Evolutionary conservation across 2,329 filamentous ascomycete genomes (phyloP), one percentile per base, ranked within the genome.

Genomic region (Bipolaris bicolor): DNA sequence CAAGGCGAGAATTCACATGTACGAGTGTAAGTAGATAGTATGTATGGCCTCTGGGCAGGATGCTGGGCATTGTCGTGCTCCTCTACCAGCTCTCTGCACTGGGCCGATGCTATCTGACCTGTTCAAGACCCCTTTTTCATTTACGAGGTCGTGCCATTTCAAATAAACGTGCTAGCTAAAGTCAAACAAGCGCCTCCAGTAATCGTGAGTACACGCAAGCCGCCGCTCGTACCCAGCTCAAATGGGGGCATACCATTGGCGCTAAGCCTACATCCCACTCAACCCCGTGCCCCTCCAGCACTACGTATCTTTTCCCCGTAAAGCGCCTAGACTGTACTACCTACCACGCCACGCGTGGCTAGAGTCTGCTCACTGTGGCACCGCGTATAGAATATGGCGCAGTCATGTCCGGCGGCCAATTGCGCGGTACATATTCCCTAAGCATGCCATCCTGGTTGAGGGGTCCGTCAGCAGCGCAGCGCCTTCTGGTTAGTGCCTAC

Each of bases 161-260:
- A 49, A 22, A 13, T 36, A 26, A 13, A 20, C n/a, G 13, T 20
- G n/a, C 31, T 55, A 45, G 47, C 20, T 22, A 37, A 11, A 51
- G 33, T 39, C 34, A 22, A n/a, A 36, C 40, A 52, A 45, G 52
- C 52, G 40, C 39, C 15, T 45, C 41, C 36, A 10, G 31, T 53
- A 48, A 50, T 39, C 36, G 36, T 29, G 39, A 36, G 24, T 53
- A 57, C 54, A 48, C 54, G 54, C 49, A 57, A 53, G 54, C 54
- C 48, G 39, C 24, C 26, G 46, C 47, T 57, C 49, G 54, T 53
- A 49, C 37, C 48, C 43, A 31, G 43, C 49, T 49, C 33, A 37
- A 49, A 36, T 37, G 52, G 49, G 37, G 10, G 3, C 29, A 31
- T 20, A 48, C 34, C 36, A 48, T 53, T 36, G 43, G 43, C 54